Evolutionary conservation across 1,139 yeast genomes (phyloP).

Genomic region (Taphrina communis): DNA sequence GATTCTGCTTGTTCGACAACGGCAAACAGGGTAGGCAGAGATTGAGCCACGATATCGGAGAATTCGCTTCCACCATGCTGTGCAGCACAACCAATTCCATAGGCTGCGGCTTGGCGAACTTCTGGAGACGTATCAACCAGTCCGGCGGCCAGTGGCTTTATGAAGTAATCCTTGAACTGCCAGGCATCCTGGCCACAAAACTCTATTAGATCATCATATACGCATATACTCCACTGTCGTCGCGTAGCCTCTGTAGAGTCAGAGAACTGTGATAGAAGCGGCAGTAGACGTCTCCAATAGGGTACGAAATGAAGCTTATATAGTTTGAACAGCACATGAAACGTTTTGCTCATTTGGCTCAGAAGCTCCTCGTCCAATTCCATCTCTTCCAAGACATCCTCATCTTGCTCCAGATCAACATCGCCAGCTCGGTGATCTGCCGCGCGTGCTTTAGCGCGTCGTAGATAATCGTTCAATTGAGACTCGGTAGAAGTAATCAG

Average conservation of each 20-base stretch:
- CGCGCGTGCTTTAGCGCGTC: constrained; percentile 73
- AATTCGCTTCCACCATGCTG: constrained; percentile 73
- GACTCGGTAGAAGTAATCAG: constrained; percentile 67
- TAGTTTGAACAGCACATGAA: constrained; percentile 75
- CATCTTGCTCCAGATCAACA: constrained; percentile 66
- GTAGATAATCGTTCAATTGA: constrained; percentile 70
- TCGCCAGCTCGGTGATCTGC: constrained; percentile 67
- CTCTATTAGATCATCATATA: constrained; percentile 80
- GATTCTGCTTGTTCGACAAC: constrained; percentile 84
- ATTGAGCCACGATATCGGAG: constrained; percentile 67
- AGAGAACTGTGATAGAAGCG: constrained; percentile 50
- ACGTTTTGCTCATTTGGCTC: constrained; percentile 80
- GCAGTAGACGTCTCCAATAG: constrained; percentile 61
- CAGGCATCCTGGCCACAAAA: constrained; percentile 73
- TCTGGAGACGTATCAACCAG: constrained; percentile 66
- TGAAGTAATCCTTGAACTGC: constrained; percentile 67
- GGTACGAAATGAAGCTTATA: constrained; percentile 65
- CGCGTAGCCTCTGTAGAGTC: constrained; percentile 71
- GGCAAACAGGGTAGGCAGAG: constrained; percentile 75
- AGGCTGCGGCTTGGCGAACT: constrained; percentile 86
- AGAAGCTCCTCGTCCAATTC: constrained; percentile 74
- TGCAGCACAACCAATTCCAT: constrained; percentile 84
- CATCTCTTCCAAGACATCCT: constrained; percentile 71
- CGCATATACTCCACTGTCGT: constrained; percentile 78
- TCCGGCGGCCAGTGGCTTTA: constrained; percentile 67